These are phyloP conservation scores for Colletotrichum tamarilloi DNA, from an alignment of 2,329 filamentous ascomycete genomes.

Conservation along the genomic window DNA sequence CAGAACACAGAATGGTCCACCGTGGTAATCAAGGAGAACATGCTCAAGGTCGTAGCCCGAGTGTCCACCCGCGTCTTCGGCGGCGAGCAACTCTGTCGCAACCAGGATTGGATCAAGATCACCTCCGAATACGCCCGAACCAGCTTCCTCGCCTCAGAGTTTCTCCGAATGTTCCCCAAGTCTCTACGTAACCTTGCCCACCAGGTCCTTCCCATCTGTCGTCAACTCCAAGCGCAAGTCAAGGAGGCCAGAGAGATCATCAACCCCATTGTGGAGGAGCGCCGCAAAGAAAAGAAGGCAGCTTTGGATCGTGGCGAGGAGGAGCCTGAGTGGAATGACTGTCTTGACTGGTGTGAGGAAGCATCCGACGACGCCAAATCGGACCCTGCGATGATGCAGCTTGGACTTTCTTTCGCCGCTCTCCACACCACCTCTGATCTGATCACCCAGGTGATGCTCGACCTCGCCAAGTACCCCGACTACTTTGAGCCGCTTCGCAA, in stretches of 20 bases:
- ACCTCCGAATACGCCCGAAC: constrained; percentile 29
- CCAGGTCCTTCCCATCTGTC: constrained; percentile 35
- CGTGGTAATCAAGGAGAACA: constrained; percentile 16
- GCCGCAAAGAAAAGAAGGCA: constrained; percentile 29
- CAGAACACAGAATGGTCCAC: constrained; percentile 30
- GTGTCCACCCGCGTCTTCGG: constrained; percentile 39
- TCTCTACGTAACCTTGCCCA: constrained; percentile 33
- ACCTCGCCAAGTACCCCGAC: constrained; percentile 38
- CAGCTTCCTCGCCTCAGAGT: constrained; percentile 20
- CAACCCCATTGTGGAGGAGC: constrained; percentile 34
- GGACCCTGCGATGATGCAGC: constrained; percentile 36
- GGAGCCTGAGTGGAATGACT: constrained; percentile 35
- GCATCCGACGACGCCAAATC: constrained; percentile 15
- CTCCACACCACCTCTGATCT: constrained; percentile 41
- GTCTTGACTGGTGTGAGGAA: constrained; percentile 39
- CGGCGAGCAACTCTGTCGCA: constrained; percentile 38
- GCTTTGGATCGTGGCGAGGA: constrained; percentile 28
- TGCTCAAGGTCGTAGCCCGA: constrained; percentile 34
- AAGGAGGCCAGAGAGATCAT: constrained; percentile 24
- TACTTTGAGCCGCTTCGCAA: constrained; percentile 38
- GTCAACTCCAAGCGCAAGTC: constrained; percentile 25
- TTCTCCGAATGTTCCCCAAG: constrained; percentile 36
- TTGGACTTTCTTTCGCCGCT: constrained; percentile 39
- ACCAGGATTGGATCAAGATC: constrained; percentile 38
- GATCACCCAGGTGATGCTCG: constrained; percentile 37